These are phyloP conservation scores for Sonneratia caseolaris DNA, from an alignment of 345 rosid genomes.

Conservation along the genomic window DNA sequence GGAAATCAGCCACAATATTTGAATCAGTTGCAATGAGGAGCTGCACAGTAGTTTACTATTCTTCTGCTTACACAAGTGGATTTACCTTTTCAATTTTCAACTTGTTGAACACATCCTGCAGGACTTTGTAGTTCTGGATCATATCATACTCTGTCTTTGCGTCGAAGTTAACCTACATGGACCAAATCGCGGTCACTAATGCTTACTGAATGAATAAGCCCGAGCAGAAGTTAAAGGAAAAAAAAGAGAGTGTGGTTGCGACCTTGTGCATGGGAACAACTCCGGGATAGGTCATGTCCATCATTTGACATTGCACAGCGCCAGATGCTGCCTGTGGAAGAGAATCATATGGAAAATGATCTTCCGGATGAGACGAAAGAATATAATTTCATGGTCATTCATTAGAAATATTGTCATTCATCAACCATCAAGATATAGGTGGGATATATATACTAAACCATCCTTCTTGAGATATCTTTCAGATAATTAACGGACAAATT, in stretches of 20 bases:
- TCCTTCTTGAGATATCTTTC: not conserved
- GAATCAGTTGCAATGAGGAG: not conserved
- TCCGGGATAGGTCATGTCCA: slow-evolving; percentile 95
- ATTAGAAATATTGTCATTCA: not conserved
- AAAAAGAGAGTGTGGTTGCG: not conserved
- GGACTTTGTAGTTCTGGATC: slow-evolving; percentile 95
- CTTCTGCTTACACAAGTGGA: not conserved
- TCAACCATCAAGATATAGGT: not conserved
- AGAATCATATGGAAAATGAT: not conserved
- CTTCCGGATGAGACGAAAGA: not conserved
- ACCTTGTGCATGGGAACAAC: slow-evolving; percentile 98
- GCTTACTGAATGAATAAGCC: not conserved
- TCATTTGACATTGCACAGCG: slow-evolving; percentile 95
- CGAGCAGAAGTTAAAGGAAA: not conserved
- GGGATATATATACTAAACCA: not conserved
- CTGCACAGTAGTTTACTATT: not conserved
- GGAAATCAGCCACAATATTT: not conserved
- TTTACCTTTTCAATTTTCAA: slow-evolving; percentile 81
- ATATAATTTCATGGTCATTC: not conserved
- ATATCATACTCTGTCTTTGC: slow-evolving; percentile 93
- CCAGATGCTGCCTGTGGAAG: slow-evolving; percentile 78
- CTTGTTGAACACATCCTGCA: slow-evolving; percentile 91
- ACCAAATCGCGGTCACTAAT: not conserved
- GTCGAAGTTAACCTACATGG: slow-evolving; percentile 74
- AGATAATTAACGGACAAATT: not conserved